A percentile compares a stretch with the other conserved stretches of the same genome.
Conservation (phyloP, 257 asterid species). For the Linaria vulgaris region DNA sequence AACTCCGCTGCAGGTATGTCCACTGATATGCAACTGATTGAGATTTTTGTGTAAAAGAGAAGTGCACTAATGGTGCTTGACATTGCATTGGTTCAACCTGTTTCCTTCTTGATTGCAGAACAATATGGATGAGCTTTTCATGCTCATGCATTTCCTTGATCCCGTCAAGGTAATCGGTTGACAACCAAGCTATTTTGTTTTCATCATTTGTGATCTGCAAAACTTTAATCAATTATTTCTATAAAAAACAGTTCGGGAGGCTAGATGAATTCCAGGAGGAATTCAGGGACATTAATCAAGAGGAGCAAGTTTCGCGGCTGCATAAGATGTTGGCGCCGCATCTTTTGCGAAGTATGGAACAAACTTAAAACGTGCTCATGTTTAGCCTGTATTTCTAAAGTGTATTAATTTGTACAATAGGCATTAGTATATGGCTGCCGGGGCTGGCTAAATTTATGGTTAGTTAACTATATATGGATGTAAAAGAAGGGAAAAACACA, state of each 20-base stretch:
- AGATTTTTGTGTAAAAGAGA: conserved; percentile 12
- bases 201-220: conserved; percentile 15
- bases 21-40: conserved; percentile 12
- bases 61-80: conserved; percentile 1
- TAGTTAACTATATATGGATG: conserved; percentile 25
- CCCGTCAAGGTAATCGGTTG: conserved; percentile 77
- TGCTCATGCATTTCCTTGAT: conserved; percentile 99
- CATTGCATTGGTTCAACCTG: conserved; percentile 15
- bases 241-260: conserved; percentile 75
- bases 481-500: conserved; percentile 13
- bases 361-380: conserved; percentile 25
- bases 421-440: conserved; percentile 4
- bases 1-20: conserved; percentile 93
- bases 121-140: conserved; percentile 96
- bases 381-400: conserved; percentile 19
- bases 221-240: conserved; percentile 8
- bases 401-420: background rate
- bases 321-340: conserved; percentile 97
- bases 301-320: conserved; percentile 93
- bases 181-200: conserved; percentile 14
- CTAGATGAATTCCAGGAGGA: conserved; percentile 96
- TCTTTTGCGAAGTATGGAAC: conserved; percentile 83
- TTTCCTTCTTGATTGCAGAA: conserved; percentile 68
- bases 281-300: conserved; percentile 96
- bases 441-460: conserved; percentile 16